Percentiles rank a stretch among this genome's conserved stretches.
Evolutionary conservation across 2,329 filamentous ascomycete genomes (phyloP).

Genomic region (Colletotrichum sp.): DNA sequence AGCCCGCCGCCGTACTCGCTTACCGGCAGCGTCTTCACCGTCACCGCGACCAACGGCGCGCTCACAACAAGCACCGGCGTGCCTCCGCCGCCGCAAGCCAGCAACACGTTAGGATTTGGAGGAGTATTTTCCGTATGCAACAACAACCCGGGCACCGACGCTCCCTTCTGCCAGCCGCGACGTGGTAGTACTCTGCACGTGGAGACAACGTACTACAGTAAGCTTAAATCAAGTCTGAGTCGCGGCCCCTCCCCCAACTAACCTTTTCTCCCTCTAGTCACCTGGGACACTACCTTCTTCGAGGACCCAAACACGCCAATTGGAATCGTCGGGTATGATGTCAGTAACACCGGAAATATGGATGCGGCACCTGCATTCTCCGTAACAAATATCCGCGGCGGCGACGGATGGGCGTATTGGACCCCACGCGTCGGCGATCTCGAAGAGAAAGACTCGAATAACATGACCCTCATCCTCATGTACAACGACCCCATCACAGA

Average conservation of each 20-base stretch:
- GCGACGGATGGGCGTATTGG: constrained; percentile 34
- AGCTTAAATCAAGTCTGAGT: constrained; percentile 6
- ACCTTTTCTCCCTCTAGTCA: constrained; percentile 27
- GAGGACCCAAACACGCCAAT: constrained; percentile 22
- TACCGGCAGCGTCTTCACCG: constrained; percentile 31
- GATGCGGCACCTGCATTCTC: constrained; percentile 21
- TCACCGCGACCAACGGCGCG: constrained; percentile 26
- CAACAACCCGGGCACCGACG: constrained; percentile 25
- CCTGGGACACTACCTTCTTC: constrained; percentile 34
- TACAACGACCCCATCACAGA: constrained; percentile 22
- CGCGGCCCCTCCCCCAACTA: background rate
- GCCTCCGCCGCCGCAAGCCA: constrained; percentile 35
- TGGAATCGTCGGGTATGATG: constrained; percentile 21
- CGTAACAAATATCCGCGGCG: constrained; percentile 23
- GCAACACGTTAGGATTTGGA: constrained; percentile 25
- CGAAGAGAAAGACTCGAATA: constrained; percentile 15
- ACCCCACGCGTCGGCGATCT: constrained; percentile 25
- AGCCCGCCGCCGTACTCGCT: constrained; percentile 31
- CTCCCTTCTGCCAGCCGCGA: constrained; percentile 37
- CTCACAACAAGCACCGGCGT: constrained; percentile 33
- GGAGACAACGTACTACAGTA: constrained; percentile 37
- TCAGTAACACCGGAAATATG: constrained; percentile 11
- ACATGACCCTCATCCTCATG: constrained; percentile 25
- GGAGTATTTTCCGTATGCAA: constrained; percentile 34
- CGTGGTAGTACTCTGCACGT: constrained; percentile 30